These are phyloP conservation scores for Strobilomyces dryophilus DNA, from an alignment of 768 basidiomycete genomes.

Conservation along the genomic window DNA sequence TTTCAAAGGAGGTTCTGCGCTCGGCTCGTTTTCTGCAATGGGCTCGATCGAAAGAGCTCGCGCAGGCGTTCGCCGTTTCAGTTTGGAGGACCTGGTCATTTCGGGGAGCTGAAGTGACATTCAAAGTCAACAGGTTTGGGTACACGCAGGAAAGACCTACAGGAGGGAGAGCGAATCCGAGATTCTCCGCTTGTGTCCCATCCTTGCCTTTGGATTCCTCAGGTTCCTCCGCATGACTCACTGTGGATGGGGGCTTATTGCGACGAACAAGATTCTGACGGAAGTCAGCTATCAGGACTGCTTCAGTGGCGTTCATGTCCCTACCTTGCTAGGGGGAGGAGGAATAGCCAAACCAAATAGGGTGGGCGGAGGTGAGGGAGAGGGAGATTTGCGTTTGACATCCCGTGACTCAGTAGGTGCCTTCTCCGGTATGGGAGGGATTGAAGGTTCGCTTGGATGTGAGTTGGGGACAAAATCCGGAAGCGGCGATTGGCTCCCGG, in stretches of 20 bases:
- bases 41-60: conserved; percentile 20
- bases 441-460: conserved; percentile 46
- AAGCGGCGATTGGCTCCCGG: conserved; percentile 32
- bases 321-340: conserved; percentile 25
- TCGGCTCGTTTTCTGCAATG: conserved; percentile 12
- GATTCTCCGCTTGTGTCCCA: conserved; percentile 5
- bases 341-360: conserved; percentile 17
- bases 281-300: background rate
- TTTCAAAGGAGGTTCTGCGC: conserved; percentile 55
- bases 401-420: conserved; percentile 15
- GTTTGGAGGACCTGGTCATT: conserved; percentile 36
- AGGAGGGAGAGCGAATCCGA: conserved; percentile 22
- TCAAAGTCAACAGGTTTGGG: background rate
- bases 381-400: conserved; percentile 3
- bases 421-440: conserved; percentile 20
- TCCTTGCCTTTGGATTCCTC: conserved; percentile 3
- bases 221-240: conserved; percentile 6
- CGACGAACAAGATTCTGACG: conserved; percentile 25
- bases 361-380: conserved; percentile 20
- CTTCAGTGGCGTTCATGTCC: background rate
- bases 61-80: conserved; percentile 54
- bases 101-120: conserved; percentile 34
- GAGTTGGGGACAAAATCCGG: conserved; percentile 53
- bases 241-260: conserved; percentile 12
- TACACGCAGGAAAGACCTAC: conserved; percentile 10